These are phyloP conservation scores for Apiospora aurea DNA, from an alignment of 2,329 filamentous ascomycete genomes.

Conservation along the genomic window DNA sequence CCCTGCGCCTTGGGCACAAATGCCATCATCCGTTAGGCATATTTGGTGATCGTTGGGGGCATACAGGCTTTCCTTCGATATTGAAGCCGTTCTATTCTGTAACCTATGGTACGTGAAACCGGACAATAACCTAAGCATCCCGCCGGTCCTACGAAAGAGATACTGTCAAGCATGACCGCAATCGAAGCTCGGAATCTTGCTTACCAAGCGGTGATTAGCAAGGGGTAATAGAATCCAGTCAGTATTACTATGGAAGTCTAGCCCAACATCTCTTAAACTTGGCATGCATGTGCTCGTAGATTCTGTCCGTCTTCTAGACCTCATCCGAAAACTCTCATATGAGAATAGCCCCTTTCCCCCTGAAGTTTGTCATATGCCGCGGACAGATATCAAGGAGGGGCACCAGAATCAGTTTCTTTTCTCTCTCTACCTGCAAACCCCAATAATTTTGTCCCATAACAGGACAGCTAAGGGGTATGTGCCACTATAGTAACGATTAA, in stretches of 20 bases:
- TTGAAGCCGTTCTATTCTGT: neutral
- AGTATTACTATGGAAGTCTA: neutral
- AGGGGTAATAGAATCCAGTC: neutral
- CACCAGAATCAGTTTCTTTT: neutral
- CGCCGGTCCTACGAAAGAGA: too few species aligned
- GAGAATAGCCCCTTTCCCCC: neutral
- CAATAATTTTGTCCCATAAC: too few species aligned
- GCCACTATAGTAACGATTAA: too few species aligned
- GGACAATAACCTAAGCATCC: too few species aligned
- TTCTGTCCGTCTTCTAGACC: neutral
- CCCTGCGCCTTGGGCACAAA: neutral
- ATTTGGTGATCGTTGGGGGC: too few species aligned
- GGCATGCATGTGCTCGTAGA: neutral
- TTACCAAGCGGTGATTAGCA: too few species aligned
- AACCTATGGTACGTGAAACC: too few species aligned
- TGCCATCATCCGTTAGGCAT: neutral
- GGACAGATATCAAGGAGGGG: neutral
- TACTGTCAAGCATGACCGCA: too few species aligned
- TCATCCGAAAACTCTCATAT: neutral
- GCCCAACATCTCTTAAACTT: neutral
- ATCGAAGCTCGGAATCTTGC: too few species aligned
- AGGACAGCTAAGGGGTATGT: neutral
- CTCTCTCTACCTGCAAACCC: too few species aligned
- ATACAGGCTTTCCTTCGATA: neutral
- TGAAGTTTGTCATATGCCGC: too few species aligned